phyloP scores from a whole-genome alignment of 2,329 filamentous ascomycete species.

The Diaporthe helianthi region DNA sequence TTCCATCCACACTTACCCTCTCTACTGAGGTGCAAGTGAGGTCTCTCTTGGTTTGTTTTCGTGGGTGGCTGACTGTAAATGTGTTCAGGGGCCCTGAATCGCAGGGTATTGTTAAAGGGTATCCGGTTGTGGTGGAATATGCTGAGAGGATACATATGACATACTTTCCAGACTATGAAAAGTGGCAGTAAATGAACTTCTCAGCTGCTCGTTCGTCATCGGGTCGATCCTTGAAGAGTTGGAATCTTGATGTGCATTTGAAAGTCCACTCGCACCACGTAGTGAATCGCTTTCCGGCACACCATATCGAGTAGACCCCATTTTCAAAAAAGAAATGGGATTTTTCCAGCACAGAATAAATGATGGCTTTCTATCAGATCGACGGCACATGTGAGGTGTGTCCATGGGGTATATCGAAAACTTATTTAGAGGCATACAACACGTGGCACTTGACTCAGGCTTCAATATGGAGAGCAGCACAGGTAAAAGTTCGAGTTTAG shows the following conservation, averaged over 20 bases:
- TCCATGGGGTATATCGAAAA: neutral
- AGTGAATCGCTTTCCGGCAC: neutral
- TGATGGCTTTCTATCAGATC: neutral
- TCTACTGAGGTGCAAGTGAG: no score
- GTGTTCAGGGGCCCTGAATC: slow-evolving; percentile 54
- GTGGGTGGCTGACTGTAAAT: slow-evolving; percentile 28
- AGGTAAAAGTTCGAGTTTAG: no score
- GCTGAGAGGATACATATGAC: slow-evolving; percentile 59
- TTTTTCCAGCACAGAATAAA: neutral
- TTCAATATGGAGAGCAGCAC: no score
- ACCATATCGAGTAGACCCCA: neutral
- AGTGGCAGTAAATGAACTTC: slow-evolving; percentile 40
- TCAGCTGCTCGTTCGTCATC: neutral
- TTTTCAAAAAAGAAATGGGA: no score
- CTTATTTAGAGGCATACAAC: no score
- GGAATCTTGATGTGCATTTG: neutral
- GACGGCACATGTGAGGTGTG: neutral
- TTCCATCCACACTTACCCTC: no score
- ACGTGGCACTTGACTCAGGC: no score
- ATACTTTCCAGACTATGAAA: slow-evolving; percentile 66
- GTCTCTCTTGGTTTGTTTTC: neutral
- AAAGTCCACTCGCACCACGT: neutral
- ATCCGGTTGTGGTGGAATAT: slow-evolving; percentile 61
- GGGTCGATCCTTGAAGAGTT: neutral
- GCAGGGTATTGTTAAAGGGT: slow-evolving; percentile 50